These are phyloP conservation scores for Brassica cretica DNA, from an alignment of 345 rosid genomes.

Conservation along the genomic window DNA sequence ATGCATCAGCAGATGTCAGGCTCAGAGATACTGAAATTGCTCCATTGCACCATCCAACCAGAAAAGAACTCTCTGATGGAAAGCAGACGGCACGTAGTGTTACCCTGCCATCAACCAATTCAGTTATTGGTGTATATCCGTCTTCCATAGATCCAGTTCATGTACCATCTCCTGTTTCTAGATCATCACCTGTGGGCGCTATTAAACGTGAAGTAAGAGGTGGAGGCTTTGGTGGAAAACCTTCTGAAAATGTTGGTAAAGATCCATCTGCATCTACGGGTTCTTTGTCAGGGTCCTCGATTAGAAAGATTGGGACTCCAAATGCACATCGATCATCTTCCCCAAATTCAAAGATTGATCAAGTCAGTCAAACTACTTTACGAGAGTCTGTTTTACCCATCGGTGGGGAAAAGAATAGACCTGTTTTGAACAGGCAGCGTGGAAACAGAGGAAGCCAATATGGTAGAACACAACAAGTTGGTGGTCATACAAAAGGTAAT, in stretches of 20 bases:
- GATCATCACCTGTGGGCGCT: slow-evolving; percentile 14
- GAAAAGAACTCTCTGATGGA: slow-evolving; percentile 13
- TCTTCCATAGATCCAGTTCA: slow-evolving; percentile 15
- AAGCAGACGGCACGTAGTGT: not conserved
- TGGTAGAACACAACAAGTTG: slow-evolving; percentile 9
- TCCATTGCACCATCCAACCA: not conserved
- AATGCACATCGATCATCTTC: slow-evolving; percentile 3
- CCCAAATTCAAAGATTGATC: slow-evolving; percentile 8
- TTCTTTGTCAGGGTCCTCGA: not conserved
- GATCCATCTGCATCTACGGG: not conserved
- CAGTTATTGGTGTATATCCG: slow-evolving; percentile 7
- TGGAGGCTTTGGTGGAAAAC: slow-evolving; percentile 6
- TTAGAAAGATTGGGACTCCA: not conserved
- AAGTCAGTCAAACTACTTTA: slow-evolving; percentile 3
- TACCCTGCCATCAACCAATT: slow-evolving; percentile 2
- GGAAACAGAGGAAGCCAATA: slow-evolving; percentile 10
- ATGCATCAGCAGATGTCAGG: not conserved
- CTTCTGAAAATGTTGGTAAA: slow-evolving; percentile 7
- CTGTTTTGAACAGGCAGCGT: slow-evolving; percentile 10
- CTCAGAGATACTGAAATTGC: not conserved
- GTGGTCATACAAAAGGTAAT: slow-evolving; percentile 10
- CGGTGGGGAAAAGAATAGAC: slow-evolving; percentile 7
- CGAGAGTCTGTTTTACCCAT: slow-evolving; percentile 5
- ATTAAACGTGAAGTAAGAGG: slow-evolving; percentile 13
- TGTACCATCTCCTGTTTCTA: slow-evolving; percentile 18